Conservation (phyloP, 352 stramenopile species). For the Globisporangium ultimum region DNA sequence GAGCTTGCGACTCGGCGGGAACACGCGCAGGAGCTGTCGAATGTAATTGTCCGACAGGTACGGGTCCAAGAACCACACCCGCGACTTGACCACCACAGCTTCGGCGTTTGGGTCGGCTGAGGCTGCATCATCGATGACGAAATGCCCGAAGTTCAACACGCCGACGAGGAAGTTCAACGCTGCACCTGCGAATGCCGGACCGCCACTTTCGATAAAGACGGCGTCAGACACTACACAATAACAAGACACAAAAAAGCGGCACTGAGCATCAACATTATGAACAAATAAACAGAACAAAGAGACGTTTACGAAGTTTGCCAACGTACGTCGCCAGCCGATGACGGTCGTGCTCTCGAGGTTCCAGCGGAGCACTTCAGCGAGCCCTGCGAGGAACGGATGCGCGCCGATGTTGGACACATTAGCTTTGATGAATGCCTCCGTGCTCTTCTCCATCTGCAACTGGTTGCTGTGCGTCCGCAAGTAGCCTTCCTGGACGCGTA, state of each 20-base stretch:
- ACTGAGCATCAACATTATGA: background rate
- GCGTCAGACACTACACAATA: conserved; percentile 54
- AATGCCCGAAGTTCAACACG: conserved; percentile 60
- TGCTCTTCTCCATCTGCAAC: conserved; percentile 29
- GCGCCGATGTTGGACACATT: conserved; percentile 46
- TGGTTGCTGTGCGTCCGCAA: conserved; percentile 32
- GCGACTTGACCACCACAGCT: conserved; percentile 25
- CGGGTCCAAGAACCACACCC: conserved; percentile 63
- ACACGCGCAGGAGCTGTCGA: conserved; percentile 41
- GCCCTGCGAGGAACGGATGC: conserved; percentile 67
- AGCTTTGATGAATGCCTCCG: conserved; percentile 46
- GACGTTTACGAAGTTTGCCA: background rate
- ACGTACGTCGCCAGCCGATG: conserved; percentile 66
- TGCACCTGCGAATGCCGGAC: conserved; percentile 45
- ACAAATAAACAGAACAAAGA: background rate
- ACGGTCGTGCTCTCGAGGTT: conserved; percentile 64
- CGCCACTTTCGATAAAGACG: conserved; percentile 68
- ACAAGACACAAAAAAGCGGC: background rate
- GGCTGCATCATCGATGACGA: conserved; percentile 5
- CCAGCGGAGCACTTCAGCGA: conserved; percentile 49
- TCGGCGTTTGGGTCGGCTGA: background rate
- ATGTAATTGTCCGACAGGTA: conserved; percentile 76
- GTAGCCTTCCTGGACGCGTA: conserved; percentile 47
- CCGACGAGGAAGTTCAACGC: conserved; percentile 49
- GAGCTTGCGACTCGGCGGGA: conserved; percentile 35